phyloP scores from a whole-genome alignment of 1,284 basidiomycete species.

The Neonothopanus nambi region DNA sequence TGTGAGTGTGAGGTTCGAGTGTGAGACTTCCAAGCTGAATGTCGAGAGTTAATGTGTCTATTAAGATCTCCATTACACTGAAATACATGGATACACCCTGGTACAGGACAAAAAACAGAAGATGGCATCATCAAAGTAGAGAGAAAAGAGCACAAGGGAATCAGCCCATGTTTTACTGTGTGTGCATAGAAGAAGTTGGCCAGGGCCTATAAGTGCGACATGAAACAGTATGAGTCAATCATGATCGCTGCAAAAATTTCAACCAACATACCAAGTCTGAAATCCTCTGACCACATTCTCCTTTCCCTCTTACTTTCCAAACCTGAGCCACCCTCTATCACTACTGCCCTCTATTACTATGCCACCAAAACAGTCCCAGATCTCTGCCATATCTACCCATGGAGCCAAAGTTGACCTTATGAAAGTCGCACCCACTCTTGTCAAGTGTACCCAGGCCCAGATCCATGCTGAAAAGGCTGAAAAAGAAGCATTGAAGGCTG shows the following conservation, averaged over 20 bases:
- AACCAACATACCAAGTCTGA: too few relatives aligned
- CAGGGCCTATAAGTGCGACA: too few relatives aligned
- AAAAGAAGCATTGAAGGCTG: neutral
- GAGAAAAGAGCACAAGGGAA: too few relatives aligned
- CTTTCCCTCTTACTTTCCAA: too few relatives aligned
- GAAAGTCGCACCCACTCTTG: neutral
- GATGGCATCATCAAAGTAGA: too few relatives aligned
- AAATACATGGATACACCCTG: neutral
- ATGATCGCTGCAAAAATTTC: too few relatives aligned
- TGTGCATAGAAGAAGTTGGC: too few relatives aligned
- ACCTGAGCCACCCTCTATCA: too few relatives aligned
- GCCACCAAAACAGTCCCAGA: neutral
- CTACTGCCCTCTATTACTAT: neutral
- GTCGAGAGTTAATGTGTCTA: neutral
- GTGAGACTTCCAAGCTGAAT: neutral
- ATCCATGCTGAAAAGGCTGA: neutral
- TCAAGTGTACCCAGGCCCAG: neutral
- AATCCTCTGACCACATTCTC: too few relatives aligned
- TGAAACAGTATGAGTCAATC: too few relatives aligned
- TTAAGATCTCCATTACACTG: neutral
- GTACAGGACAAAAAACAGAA: too few relatives aligned
- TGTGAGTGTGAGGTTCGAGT: neutral
- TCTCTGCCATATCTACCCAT: neutral
- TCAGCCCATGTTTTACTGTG: too few relatives aligned
- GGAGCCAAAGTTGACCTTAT: neutral